phyloP scores from a whole-genome alignment of 2,329 filamentous ascomycete genomes.

The Claviceps humidiphila region DNA sequence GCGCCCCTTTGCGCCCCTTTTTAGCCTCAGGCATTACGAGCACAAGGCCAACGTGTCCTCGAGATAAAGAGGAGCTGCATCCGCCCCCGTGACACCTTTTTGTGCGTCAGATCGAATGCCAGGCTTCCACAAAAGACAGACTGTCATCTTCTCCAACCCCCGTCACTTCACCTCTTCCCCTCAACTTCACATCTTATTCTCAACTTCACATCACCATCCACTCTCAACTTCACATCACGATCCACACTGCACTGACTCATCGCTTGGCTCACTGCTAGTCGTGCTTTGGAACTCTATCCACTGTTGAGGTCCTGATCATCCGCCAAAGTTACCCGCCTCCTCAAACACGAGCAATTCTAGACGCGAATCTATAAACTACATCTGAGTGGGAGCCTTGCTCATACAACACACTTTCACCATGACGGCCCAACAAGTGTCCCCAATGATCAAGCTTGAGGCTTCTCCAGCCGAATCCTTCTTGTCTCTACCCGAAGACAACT shows the following conservation, averaged over 20 bases:
- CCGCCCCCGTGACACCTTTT: background rate
- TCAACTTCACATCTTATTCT: background rate
- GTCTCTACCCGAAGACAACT: slow-evolving; percentile 35
- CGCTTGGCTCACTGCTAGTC: slow-evolving; percentile 11
- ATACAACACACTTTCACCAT: slow-evolving; percentile 13
- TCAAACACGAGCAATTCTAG: background rate
- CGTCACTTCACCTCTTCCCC: slow-evolving; percentile 5
- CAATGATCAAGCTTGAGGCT: slow-evolving; percentile 37
- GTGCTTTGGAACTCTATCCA: slow-evolving; percentile 10
- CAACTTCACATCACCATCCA: slow-evolving; percentile 11
- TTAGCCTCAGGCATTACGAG: slow-evolving; percentile 18
- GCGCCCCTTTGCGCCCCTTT: slow-evolving; percentile 5
- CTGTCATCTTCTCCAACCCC: slow-evolving; percentile 5
- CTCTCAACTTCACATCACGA: slow-evolving; percentile 11
- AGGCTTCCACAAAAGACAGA: background rate
- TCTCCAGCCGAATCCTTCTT: slow-evolving; percentile 42
- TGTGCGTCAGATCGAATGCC: background rate
- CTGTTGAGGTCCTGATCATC: slow-evolving; percentile 8
- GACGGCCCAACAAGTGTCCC: slow-evolving; percentile 27
- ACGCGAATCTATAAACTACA: background rate
- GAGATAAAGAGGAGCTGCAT: slow-evolving; percentile 8
- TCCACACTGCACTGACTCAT: slow-evolving; percentile 11
- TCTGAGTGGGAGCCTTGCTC: background rate
- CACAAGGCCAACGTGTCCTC: slow-evolving; percentile 19
- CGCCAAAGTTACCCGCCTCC: slow-evolving; percentile 3